Conservation (phyloP, 2,329 filamentous ascomycete species). For the Xylariaceae sp. region DNA sequence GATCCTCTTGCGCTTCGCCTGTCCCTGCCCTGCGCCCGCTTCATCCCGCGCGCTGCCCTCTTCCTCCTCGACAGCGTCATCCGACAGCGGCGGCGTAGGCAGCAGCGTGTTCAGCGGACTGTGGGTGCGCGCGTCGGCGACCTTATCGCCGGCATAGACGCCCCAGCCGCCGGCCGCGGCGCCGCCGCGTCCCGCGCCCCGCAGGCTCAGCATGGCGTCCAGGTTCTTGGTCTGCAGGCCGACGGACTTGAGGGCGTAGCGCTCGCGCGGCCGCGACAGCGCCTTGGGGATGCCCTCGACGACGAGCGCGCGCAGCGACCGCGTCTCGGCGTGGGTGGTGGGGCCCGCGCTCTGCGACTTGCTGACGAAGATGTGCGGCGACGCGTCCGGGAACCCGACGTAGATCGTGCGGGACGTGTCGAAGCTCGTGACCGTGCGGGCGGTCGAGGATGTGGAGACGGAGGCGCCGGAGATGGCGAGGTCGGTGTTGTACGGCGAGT, state of each 20-base stretch:
- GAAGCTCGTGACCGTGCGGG: slow-evolving; percentile 50
- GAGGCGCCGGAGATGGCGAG: slow-evolving; percentile 48
- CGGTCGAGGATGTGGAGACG: slow-evolving; percentile 11
- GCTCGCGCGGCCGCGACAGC: slow-evolving; percentile 73
- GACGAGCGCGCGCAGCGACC: slow-evolving; percentile 72
- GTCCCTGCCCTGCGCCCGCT: slow-evolving; percentile 31
- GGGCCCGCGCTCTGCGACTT: slow-evolving; percentile 54
- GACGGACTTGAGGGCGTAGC: slow-evolving; percentile 72
- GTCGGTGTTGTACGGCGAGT: slow-evolving; percentile 77
- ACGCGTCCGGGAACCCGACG: slow-evolving; percentile 80
- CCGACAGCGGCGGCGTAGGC: slow-evolving; percentile 54
- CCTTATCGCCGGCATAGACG: slow-evolving; percentile 67
- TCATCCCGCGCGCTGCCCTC: slow-evolving; percentile 23
- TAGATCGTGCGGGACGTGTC: slow-evolving; percentile 76
- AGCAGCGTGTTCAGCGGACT: slow-evolving; percentile 61
- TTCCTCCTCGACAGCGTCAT: slow-evolving; percentile 38
- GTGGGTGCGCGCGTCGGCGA: slow-evolving; percentile 44
- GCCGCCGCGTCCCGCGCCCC: slow-evolving; percentile 73
- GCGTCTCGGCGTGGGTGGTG: slow-evolving; percentile 56
- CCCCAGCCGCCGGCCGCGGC: slow-evolving; percentile 79
- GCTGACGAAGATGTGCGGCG: slow-evolving; percentile 74
- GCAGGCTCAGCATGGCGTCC: slow-evolving; percentile 69
- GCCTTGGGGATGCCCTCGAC: slow-evolving; percentile 83
- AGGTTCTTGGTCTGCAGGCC: slow-evolving; percentile 75
- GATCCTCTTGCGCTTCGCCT: slow-evolving; percentile 15